Evolutionary conservation across 192 early-diverging fungal species (phyloP).

Genomic region (Podila clonocystis): DNA sequence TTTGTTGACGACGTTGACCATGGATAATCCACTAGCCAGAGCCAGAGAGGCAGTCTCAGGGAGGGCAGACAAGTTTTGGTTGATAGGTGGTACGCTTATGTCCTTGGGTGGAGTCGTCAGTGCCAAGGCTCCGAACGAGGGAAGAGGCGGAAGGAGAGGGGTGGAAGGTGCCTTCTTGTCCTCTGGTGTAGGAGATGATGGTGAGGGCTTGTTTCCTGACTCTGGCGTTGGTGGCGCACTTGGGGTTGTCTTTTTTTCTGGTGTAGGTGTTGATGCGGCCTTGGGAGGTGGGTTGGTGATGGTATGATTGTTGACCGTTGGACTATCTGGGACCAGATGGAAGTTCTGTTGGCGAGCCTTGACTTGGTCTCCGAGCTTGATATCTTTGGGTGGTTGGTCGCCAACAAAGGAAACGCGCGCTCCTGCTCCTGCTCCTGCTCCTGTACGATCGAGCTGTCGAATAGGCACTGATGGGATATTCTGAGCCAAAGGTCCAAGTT

Average conservation of each 20-base stretch:
- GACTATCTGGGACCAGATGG: conserved; percentile 19
- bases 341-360: not conserved
- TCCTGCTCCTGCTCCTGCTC: conserved; percentile 11
- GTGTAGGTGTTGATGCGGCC: not conserved
- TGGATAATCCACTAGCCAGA: conserved; percentile 29
- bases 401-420: conserved; percentile 23
- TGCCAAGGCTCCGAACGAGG: conserved; percentile 38
- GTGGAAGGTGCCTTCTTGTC: not conserved
- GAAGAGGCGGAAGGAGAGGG: conserved; percentile 36
- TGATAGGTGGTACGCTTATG: conserved; percentile 5
- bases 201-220: not conserved
- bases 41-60: conserved; percentile 42
- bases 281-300: not conserved
- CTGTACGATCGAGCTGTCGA: conserved; percentile 1
- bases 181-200: not conserved
- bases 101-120: conserved; percentile 39
- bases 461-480: conserved; percentile 23
- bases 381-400: conserved; percentile 8
- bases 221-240: not conserved
- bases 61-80: conserved; percentile 17
- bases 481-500: conserved; percentile 12
- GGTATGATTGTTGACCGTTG: conserved; percentile 12
- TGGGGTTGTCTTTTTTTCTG: not conserved
- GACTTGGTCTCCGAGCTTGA: not conserved
- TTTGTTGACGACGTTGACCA: conserved; percentile 22